Evolutionary conservation across 2,329 filamentous ascomycete species (phyloP), one percentile per base, ranked within the genome.

Genomic region (Mycosphaerella arachidis): DNA sequence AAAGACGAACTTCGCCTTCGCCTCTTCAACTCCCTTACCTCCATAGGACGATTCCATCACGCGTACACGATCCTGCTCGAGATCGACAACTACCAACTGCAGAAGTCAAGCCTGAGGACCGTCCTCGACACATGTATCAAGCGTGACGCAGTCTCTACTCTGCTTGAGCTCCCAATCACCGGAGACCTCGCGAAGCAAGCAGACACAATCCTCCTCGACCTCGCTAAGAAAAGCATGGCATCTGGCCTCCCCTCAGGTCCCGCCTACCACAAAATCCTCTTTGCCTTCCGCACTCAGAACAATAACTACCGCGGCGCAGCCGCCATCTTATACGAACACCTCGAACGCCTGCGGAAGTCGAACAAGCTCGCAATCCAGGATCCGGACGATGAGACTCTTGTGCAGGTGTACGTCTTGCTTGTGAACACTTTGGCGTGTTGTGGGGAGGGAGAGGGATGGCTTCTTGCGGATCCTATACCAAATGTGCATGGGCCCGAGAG

Each of bases 391-490:
- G 81, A 83, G 60, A 80, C 80, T 40, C 71, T 86, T 33, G 86
- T 88, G 51, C 85, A 89, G 67, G 88, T 91, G 70, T 94, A 96
- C 69, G 79, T 97, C n/a, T 82, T 92, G 62, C 83, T 99, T 48
- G 96, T 99, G 78, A 99, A 99, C 73, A 88, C 91, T 0, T 80
- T 99, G 62, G 91, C 89, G 66, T 96, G 91, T 64, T 91, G 97
- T 45, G 86, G 90, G 53, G 80, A 86, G 60, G 85, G 90, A 86
- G 89, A 96, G 70, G 88, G 88, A 1, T 99, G 95, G 84, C 85
- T 96, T n/a, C 76, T 86, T 20, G 81, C 82, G 18, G 80, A 82
- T 45, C 74, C 78, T 35, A 74, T 75, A 12, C 75, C 79, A 40
- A 58, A 77, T 75, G 69, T 79, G 77, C 51, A 67, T 63, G 58